phyloP scores from a whole-genome alignment of 176 grass and related monocot genomes.

The Secale cereale region DNA sequence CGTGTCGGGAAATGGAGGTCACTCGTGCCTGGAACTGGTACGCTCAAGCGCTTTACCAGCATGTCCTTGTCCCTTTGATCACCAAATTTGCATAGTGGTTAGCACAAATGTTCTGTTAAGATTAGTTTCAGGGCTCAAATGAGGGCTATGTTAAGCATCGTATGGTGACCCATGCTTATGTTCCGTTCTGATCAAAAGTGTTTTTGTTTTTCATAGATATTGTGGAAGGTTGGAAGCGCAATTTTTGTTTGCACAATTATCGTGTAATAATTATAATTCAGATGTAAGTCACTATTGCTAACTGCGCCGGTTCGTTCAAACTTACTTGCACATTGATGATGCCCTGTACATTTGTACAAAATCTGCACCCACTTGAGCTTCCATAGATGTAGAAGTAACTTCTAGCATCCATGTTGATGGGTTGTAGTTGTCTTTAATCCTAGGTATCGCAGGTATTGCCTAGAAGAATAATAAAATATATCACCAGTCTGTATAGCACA shows the following conservation, averaged over 20 bases:
- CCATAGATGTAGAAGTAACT: slow-evolving; percentile 57
- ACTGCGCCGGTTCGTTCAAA: background rate
- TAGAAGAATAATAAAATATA: slow-evolving; percentile 3
- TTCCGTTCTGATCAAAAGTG: background rate
- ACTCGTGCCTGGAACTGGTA: slow-evolving; percentile 29
- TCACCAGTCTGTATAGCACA: background rate
- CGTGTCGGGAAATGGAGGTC: slow-evolving; percentile 54
- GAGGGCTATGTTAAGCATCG: background rate
- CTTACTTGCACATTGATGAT: slow-evolving; percentile 55
- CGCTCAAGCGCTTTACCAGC: slow-evolving; percentile 38
- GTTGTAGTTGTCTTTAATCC: slow-evolving; percentile 70
- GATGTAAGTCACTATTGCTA: background rate
- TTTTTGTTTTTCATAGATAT: background rate
- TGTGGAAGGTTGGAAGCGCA: background rate
- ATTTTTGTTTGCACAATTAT: background rate
- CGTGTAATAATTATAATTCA: background rate
- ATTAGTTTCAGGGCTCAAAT: background rate
- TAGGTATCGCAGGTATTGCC: slow-evolving; percentile 50
- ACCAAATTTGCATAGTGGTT: slow-evolving; percentile 1
- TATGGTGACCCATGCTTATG: background rate
- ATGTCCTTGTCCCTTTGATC: slow-evolving; percentile 51
- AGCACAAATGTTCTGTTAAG: background rate
- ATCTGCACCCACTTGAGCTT: slow-evolving; percentile 46
- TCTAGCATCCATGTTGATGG: slow-evolving; percentile 89
- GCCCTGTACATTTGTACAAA: slow-evolving; percentile 63